Percentiles rank a stretch among this genome's conserved stretches.
Conservation (phyloP, 371 early-diverging fungal species). For the Lichtheimia corymbifera region DNA sequence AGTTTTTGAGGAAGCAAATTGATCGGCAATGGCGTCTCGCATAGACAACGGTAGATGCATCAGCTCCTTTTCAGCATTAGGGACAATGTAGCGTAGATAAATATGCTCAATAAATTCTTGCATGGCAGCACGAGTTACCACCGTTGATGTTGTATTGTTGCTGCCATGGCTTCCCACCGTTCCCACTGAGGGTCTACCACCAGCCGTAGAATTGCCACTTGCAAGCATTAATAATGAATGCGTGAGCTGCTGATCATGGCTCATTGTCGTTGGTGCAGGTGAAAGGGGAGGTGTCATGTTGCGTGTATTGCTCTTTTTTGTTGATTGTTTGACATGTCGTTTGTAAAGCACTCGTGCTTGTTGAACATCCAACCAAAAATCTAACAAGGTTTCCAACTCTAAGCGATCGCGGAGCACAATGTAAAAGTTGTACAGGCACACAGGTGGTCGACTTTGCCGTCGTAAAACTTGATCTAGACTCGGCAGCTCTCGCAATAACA, state of each 20-base stretch:
- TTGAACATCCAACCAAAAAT: constrained; percentile 71
- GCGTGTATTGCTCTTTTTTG: background rate
- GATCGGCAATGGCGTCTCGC: constrained; percentile 28
- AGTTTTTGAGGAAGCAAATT: constrained; percentile 22
- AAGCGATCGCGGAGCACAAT: constrained; percentile 62
- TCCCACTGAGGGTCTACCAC: constrained; percentile 1
- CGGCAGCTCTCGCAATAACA: constrained; percentile 32
- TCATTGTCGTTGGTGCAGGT: constrained; percentile 3
- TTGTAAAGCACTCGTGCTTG: constrained; percentile 59
- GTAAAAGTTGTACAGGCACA: constrained; percentile 70
- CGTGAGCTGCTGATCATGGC: constrained; percentile 4
- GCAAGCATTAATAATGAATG: constrained; percentile 8
- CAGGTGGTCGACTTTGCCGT: constrained; percentile 64
- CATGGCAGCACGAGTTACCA: constrained; percentile 34
- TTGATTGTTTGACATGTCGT: constrained; percentile 36
- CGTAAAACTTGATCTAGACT: constrained; percentile 59
- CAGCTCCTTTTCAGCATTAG: constrained; percentile 57
- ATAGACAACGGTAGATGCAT: constrained; percentile 32
- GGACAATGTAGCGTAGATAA: constrained; percentile 56
- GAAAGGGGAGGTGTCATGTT: constrained; percentile 1
- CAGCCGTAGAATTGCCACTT: constrained; percentile 1
- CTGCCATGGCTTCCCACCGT: too few relatives aligned
- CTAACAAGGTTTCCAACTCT: constrained; percentile 52
- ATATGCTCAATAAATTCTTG: constrained; percentile 56
- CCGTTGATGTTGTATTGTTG: constrained; percentile 25